Conservation (phyloP, 345 rosid species). For the Sapria himalayana region DNA sequence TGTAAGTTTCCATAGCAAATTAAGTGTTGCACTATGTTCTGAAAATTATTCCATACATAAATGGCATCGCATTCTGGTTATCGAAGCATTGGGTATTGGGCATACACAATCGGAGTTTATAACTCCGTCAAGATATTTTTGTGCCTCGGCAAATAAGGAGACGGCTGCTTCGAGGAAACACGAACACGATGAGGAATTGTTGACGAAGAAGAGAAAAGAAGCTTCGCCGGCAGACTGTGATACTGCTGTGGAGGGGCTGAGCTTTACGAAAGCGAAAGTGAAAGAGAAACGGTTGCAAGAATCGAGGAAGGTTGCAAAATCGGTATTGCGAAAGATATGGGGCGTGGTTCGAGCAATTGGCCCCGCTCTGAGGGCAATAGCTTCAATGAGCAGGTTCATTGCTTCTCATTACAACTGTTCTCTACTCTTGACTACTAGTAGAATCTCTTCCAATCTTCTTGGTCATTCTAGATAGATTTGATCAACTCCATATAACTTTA, state of each 20-base stretch:
- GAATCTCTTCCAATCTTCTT: no score
- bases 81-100: constrained; percentile 9
- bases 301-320: constrained; percentile 20
- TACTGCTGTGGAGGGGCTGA: constrained; percentile 52
- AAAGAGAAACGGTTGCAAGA: constrained; percentile 40
- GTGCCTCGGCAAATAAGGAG: no score
- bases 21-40: no score
- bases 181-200: constrained; percentile 24
- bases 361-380: constrained; percentile 52
- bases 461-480: no score
- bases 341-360: constrained; percentile 27
- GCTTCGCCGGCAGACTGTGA: constrained; percentile 68
- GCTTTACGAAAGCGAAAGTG: constrained; percentile 41
- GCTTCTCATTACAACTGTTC: constrained; percentile 4
- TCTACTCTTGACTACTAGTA: no score
- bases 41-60: no score
- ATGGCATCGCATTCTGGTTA: constrained; percentile 11
- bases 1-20: constrained; percentile 9
- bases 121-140: no score
- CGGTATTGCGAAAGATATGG: constrained; percentile 27
- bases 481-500: no score
- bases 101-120: constrained; percentile 12
- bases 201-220: constrained; percentile 29
- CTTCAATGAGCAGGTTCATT: constrained; percentile 73
- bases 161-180: no score